A percentile compares a stretch with the other conserved stretches of the same genome.
These are phyloP conservation scores for Physcomitrium patens DNA, from an alignment of 225 moss, liverwort and hornwort species.

Conservation along the genomic window DNA sequence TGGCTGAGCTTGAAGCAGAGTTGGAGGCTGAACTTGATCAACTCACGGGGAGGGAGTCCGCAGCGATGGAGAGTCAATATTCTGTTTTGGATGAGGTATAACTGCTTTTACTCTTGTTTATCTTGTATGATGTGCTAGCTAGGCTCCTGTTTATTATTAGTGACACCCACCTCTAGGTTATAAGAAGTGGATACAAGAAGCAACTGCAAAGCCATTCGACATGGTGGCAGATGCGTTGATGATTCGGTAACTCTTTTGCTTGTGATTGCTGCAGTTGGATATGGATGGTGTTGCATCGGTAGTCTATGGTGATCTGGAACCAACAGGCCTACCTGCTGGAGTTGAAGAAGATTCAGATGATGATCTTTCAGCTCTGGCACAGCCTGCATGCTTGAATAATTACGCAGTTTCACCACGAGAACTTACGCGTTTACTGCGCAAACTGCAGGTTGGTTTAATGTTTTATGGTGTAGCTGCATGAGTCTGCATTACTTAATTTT, in stretches of 20 bases:
- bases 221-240: background rate
- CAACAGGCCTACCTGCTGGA: slow-evolving; percentile 49
- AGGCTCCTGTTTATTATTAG: background rate
- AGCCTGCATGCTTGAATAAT: slow-evolving; percentile 1
- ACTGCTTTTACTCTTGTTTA: background rate
- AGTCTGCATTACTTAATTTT: background rate
- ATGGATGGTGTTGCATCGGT: slow-evolving; percentile 54
- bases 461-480: background rate
- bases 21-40: slow-evolving; percentile 76
- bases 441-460: slow-evolving; percentile 48
- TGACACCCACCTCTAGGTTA: background rate
- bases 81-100: slow-evolving; percentile 56
- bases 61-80: slow-evolving; percentile 39
- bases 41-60: slow-evolving; percentile 54
- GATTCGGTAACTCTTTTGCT: background rate
- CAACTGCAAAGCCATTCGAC: background rate
- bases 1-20: slow-evolving; percentile 69
- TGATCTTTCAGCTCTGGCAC: slow-evolving; percentile 43
- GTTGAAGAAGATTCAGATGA: slow-evolving; percentile 51
- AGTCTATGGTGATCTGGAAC: slow-evolving; percentile 56
- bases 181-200: background rate
- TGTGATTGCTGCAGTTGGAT: slow-evolving; percentile 50
- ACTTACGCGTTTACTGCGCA: slow-evolving; percentile 53
- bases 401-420: slow-evolving; percentile 43
- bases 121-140: background rate